Percentiles rank a stretch among this genome's conserved stretches.
phyloP scores from a whole-genome alignment of 768 basidiomycete genomes.

The Sporobolomyces roseus region DNA sequence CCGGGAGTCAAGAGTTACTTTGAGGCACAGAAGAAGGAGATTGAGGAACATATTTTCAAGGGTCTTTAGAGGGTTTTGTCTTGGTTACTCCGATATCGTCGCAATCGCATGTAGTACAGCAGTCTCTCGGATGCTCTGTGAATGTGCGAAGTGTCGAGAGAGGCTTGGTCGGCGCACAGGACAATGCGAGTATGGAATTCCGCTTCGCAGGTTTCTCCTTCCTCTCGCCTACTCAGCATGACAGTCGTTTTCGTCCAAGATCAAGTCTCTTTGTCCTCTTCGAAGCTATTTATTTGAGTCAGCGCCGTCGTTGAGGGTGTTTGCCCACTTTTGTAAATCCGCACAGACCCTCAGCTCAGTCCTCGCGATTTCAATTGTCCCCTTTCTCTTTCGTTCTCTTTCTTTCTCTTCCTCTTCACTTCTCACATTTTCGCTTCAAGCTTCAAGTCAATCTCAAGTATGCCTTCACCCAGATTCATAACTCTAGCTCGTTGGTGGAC shows the following conservation, averaged over 20 bases:
- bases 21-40: constrained; percentile 60
- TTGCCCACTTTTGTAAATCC: too few species aligned
- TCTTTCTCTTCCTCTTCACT: not conserved
- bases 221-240: too few species aligned
- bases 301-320: too few species aligned
- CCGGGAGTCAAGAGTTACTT: constrained; percentile 71
- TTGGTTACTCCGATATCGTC: not conserved
- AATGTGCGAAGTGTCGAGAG: too few species aligned
- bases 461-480: not conserved
- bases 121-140: too few species aligned
- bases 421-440: not conserved
- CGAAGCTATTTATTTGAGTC: too few species aligned
- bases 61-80: constrained; percentile 19
- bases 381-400: not conserved
- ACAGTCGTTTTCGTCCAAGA: too few species aligned
- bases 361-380: not conserved
- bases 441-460: not conserved
- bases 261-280: too few species aligned
- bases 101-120: too few species aligned
- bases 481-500: not conserved
- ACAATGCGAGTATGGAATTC: too few species aligned
- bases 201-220: not conserved
- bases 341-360: not conserved
- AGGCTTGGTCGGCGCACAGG: too few species aligned
- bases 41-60: constrained; percentile 60